These are phyloP conservation scores for Moricandia arvensis DNA, from an alignment of 345 rosid species.

Conservation along the genomic window DNA sequence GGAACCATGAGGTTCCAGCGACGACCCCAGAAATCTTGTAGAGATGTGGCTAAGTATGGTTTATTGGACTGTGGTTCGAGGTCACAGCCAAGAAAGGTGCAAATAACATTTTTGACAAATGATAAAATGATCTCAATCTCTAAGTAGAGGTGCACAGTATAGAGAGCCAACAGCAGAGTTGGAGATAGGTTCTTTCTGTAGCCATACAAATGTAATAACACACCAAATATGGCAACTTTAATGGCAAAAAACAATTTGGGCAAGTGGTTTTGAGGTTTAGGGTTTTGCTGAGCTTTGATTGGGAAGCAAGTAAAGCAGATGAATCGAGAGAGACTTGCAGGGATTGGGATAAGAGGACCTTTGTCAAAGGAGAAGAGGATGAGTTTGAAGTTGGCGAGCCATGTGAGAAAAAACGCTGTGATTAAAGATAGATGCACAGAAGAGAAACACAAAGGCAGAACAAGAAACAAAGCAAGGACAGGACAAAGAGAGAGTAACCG, in stretches of 20 bases:
- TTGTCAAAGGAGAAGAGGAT: slow-evolving; percentile 35
- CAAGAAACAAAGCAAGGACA: slow-evolving; percentile 37
- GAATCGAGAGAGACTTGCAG: slow-evolving; percentile 20
- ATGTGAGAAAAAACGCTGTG: slow-evolving; percentile 40
- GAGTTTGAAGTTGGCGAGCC: slow-evolving; percentile 49
- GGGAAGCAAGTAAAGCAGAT: slow-evolving; percentile 40
- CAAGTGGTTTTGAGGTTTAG: neutral
- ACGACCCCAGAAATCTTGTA: slow-evolving; percentile 58
- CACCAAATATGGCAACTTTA: slow-evolving; percentile 26
- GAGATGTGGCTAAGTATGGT: slow-evolving; percentile 50
- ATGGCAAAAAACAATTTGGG: slow-evolving; percentile 29
- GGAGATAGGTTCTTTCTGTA: neutral
- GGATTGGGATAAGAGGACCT: slow-evolving; percentile 31
- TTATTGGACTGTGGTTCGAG: slow-evolving; percentile 42
- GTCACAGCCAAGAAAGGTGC: slow-evolving; percentile 15
- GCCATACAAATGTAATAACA: neutral
- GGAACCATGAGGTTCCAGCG: slow-evolving; percentile 58
- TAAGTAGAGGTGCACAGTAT: slow-evolving; percentile 27
- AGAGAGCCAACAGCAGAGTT: neutral
- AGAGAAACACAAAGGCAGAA: slow-evolving; percentile 42
- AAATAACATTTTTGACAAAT: neutral
- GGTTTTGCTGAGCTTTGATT: slow-evolving; percentile 36
- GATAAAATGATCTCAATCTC: slow-evolving; percentile 32
- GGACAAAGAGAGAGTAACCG: slow-evolving; percentile 46
- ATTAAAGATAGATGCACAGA: slow-evolving; percentile 26